These are phyloP conservation scores for Ganoderma multipileum DNA, from an alignment of 1,284 basidiomycete genomes.

Conservation along the genomic window DNA sequence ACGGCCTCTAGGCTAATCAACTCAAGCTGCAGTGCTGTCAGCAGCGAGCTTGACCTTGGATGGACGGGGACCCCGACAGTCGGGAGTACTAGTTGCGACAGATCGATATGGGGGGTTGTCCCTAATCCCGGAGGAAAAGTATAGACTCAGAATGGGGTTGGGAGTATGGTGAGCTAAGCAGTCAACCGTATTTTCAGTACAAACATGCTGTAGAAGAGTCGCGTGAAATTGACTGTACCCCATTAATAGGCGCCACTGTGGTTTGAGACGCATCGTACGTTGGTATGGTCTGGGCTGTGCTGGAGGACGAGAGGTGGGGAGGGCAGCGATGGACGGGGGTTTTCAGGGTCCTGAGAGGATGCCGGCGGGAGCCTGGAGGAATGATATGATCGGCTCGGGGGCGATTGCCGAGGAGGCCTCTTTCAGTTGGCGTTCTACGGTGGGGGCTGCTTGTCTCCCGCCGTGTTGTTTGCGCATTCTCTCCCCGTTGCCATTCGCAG, in stretches of 20 bases:
- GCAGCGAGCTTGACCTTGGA: neutral
- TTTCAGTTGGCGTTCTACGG: neutral
- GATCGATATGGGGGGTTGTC: neutral
- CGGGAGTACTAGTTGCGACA: neutral
- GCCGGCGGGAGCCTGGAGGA: neutral
- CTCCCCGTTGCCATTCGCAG: neutral
- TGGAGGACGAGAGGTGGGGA: neutral
- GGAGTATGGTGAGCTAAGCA: neutral
- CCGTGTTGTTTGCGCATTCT: constrained; percentile 2
- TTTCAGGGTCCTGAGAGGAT: neutral
- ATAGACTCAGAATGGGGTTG: neutral
- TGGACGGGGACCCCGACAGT: neutral
- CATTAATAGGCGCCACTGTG: neutral
- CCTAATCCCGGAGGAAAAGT: neutral
- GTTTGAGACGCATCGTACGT: neutral
- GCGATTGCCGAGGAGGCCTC: neutral
- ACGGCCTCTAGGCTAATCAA: constrained; percentile 11
- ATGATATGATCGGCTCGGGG: neutral
- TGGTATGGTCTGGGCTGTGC: neutral
- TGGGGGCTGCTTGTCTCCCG: neutral
- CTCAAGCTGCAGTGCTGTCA: constrained; percentile 5
- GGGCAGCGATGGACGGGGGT: neutral
- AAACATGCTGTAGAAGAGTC: neutral
- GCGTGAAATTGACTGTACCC: neutral
- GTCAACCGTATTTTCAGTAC: neutral